phyloP scores from a whole-genome alignment of 1,139 yeast genomes.

The Kluyveromyces marxianus region DNA sequence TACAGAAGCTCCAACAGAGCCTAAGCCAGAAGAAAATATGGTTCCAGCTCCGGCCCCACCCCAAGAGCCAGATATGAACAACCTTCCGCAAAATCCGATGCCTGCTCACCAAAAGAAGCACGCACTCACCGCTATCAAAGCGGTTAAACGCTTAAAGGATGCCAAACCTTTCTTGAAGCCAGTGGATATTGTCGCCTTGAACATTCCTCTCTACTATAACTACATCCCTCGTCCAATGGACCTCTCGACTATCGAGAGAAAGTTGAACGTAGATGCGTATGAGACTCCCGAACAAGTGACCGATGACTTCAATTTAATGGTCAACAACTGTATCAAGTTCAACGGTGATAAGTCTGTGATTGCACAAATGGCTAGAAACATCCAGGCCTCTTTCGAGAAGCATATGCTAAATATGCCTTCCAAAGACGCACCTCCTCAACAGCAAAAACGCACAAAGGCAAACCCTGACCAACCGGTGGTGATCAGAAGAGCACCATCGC shows the following conservation, averaged over 20 bases:
- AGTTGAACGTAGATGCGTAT: slow-evolving; percentile 63
- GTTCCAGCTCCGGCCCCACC: slow-evolving; percentile 67
- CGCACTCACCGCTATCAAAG: slow-evolving; percentile 60
- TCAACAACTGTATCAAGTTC: slow-evolving; percentile 69
- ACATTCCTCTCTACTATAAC: slow-evolving; percentile 85
- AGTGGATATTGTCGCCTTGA: slow-evolving; percentile 80
- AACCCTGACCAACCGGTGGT: slow-evolving; percentile 27
- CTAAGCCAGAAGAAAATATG: neutral
- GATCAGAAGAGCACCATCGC: slow-evolving; percentile 57
- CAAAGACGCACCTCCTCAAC: slow-evolving; percentile 45
- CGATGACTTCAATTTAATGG: slow-evolving; percentile 81
- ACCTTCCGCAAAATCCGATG: slow-evolving; percentile 60
- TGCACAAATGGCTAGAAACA: slow-evolving; percentile 83
- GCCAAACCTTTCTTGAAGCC: slow-evolving; percentile 87
- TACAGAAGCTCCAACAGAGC: neutral
- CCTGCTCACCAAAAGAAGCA: slow-evolving; percentile 73
- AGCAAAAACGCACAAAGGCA: slow-evolving; percentile 22
- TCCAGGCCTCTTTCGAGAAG: slow-evolving; percentile 87
- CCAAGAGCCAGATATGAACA: slow-evolving; percentile 62
- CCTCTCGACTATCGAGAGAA: slow-evolving; percentile 79
- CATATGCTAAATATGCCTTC: slow-evolving; percentile 92
- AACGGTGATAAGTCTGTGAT: slow-evolving; percentile 81
- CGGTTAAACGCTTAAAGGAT: slow-evolving; percentile 84
- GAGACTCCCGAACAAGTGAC: slow-evolving; percentile 58
- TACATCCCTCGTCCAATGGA: slow-evolving; percentile 89